These are phyloP conservation scores for Discostella stelligeroides DNA, from an alignment of 108 stramenopile species.

Conservation along the genomic window DNA sequence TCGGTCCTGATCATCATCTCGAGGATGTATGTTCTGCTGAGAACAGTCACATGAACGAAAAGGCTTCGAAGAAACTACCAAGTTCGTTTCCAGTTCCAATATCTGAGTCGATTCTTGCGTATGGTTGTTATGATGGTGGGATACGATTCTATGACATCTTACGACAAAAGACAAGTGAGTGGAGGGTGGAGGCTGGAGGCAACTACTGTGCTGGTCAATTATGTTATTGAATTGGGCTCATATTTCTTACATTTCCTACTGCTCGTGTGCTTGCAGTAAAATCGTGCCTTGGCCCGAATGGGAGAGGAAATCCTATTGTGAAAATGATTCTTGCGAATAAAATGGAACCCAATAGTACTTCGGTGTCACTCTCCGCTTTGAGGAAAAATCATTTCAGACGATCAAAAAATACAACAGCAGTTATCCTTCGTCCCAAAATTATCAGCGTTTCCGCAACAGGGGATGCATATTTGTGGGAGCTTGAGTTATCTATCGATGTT, in stretches of 20 bases:
- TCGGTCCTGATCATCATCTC: constrained; percentile 35
- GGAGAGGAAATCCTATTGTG: constrained; percentile 41
- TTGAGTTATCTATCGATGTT: constrained; percentile 42
- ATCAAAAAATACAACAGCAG: not conserved
- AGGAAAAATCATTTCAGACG: not conserved
- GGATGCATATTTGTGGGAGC: constrained; percentile 44
- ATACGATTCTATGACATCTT: constrained; percentile 40
- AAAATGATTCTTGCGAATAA: constrained; percentile 41
- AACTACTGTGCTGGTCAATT: not conserved
- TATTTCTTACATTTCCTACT: not conserved
- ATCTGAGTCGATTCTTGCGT: constrained; percentile 39
- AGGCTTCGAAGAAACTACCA: constrained; percentile 33
- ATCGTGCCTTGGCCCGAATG: constrained; percentile 40
- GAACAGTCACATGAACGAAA: not conserved
- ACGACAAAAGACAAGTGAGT: constrained; percentile 19
- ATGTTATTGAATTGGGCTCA: not conserved
- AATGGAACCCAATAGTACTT: not conserved
- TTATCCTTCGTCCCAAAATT: constrained; percentile 15
- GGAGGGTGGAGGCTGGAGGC: too few relatives aligned
- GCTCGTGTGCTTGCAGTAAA: constrained; percentile 11
- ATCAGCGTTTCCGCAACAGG: constrained; percentile 32
- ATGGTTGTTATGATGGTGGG: constrained; percentile 48
- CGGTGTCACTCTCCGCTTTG: too few relatives aligned
- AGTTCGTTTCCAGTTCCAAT: constrained; percentile 42
- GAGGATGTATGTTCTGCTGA: constrained; percentile 16